Base-by-base conservation (phyloP, 371 early-diverging fungal species). In the Mucor velutinosus region DNA sequence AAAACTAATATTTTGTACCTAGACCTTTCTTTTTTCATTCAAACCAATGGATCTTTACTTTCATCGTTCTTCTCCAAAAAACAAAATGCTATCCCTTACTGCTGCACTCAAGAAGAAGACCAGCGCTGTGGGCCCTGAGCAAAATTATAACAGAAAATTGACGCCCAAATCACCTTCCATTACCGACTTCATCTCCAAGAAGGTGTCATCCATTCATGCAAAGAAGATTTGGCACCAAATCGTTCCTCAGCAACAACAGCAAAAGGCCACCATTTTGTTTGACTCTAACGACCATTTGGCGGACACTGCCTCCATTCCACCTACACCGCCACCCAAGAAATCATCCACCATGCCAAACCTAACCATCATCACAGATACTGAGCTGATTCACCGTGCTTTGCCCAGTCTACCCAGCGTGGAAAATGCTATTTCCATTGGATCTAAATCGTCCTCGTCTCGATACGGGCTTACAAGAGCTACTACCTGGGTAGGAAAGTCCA, bases 401-500 rank as follows among this genome's bases (percentile, higher is more conserved):
- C 66, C 71, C 15, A 62, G 29, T 14, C 23, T 71, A 7, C 71
- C 71, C 3, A 62, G 58, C 41, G 53, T 47, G 6, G 62, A 49
- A 19, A 49, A 30, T 51, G 30, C 58, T n/a, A 49, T 57, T n/a
- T 57, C 57, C 10, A 10, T 53, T 17, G 35, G 35, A 21, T 51
- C 51, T 11, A 17, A 49, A 5, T 27, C 62, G 19, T 47, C 64
- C 0, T 17, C 17, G 17, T 58, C 57, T 47, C 57, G 33, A 47
- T 25, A 45, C 12, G 41, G 60, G 41, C 32, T 65, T 8, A 61
- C 70, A 8, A 60, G 62, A 61, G 66, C 70, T 1, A 61, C 60
- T 23, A 65, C 66, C 11, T 70, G 70, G 70, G 66, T 70, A 17
- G 66, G 70, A 15, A 45, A 57, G 11, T 70, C 70, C 2, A 61